phyloP scores from a whole-genome alignment of 805 yeast genomes.

The Teunomyces gatunensis region DNA sequence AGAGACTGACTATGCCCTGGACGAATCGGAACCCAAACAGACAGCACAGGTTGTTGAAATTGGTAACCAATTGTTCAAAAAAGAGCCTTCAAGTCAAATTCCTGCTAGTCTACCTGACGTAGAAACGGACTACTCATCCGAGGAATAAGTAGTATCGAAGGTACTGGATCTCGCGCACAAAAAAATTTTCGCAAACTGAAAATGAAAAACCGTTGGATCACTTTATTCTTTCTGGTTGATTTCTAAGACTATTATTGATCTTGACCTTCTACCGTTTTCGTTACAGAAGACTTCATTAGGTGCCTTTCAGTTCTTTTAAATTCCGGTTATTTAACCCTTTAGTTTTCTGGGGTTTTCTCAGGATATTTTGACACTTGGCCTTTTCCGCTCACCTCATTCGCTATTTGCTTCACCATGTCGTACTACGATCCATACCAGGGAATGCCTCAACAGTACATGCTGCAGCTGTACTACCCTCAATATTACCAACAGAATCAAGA shows the following conservation, averaged over 20 bases:
- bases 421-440: conserved; percentile 43
- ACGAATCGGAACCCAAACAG: not conserved
- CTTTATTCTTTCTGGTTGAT: conserved; percentile 1
- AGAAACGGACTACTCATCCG: conserved; percentile 6
- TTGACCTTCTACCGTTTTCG: not conserved
- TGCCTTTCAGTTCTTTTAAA: conserved; percentile 1
- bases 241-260: not conserved
- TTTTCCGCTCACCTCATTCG: not conserved
- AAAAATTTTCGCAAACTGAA: not conserved
- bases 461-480: conserved; percentile 36
- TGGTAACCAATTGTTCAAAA: not conserved
- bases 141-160: not conserved
- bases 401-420: conserved; percentile 26
- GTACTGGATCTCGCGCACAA: not conserved
- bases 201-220: conserved; percentile 3
- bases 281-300: not conserved
- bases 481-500: conserved; percentile 16
- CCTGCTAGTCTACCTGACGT: not conserved
- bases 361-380: conserved; percentile 4
- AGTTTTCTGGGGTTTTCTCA: not conserved
- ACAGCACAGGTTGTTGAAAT: not conserved
- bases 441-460: conserved; percentile 35
- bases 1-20: conserved; percentile 2
- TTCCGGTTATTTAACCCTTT: not conserved
- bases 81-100: not conserved